Conservation (phyloP, 225 moss, liverwort and hornwort species). For the Polytrichum commune region DNA sequence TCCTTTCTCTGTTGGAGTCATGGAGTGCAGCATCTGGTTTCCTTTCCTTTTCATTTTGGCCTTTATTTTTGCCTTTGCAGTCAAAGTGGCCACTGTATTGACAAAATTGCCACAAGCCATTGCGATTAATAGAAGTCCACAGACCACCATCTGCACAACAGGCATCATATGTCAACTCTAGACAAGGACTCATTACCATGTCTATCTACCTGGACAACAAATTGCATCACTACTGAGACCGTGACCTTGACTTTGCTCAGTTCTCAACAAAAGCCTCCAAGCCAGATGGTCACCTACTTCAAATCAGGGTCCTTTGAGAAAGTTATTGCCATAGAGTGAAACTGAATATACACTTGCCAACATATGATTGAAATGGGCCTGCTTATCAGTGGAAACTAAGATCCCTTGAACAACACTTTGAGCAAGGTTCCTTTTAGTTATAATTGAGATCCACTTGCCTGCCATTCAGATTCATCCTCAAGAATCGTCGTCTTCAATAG, state of each 20-base stretch:
- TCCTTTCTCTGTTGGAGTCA: conserved; percentile 52
- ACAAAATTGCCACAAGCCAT: conserved; percentile 86
- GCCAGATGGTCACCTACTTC: not conserved
- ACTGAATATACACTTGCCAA: not conserved
- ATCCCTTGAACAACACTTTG: too few relatives aligned
- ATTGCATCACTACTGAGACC: not conserved
- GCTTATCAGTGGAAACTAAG: too few relatives aligned
- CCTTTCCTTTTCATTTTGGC: conserved; percentile 81
- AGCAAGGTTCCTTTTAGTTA: not conserved
- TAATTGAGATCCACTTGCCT: conserved; percentile 34
- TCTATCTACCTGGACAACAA: not conserved
- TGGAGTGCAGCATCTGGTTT: conserved; percentile 50
- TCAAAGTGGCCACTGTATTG: conserved; percentile 76
- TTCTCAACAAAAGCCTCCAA: not conserved
- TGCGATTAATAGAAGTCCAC: conserved; percentile 65
- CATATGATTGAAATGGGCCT: not conserved
- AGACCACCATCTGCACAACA: conserved; percentile 74
- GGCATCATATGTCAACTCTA: not conserved
- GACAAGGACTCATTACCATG: too few relatives aligned
- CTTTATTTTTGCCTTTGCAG: conserved; percentile 79
- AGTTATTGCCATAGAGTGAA: not conserved
- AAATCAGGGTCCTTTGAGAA: not conserved
- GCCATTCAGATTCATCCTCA: conserved; percentile 82
- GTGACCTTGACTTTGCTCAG: not conserved
- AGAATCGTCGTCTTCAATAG: conserved; percentile 60